A percentile compares a stretch with the other conserved stretches of the same genome.
phyloP scores from a whole-genome alignment of 805 yeast genomes.

The Myxozyma nipponensis region DNA sequence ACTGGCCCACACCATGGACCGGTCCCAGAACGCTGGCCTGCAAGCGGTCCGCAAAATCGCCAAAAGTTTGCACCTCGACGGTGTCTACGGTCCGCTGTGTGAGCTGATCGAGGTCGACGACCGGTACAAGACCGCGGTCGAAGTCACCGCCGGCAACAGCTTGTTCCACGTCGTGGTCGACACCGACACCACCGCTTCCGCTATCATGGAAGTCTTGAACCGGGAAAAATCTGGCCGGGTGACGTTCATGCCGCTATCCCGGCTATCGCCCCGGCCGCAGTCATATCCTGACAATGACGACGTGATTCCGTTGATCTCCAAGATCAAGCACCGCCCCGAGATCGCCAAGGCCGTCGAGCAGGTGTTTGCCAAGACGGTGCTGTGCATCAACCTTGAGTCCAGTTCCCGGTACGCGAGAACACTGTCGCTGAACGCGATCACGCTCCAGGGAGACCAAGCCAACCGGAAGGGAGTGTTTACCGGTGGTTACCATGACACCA shows the following conservation, averaged over 20 bases:
- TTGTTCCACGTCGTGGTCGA: slow-evolving; percentile 88
- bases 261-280: slow-evolving; percentile 46
- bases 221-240: slow-evolving; percentile 75
- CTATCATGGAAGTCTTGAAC: slow-evolving; percentile 70
- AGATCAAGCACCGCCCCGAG: slow-evolving; percentile 57
- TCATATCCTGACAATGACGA: slow-evolving; percentile 61
- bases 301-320: slow-evolving; percentile 73
- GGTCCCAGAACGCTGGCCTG: slow-evolving; percentile 65
- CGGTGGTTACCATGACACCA: slow-evolving; percentile 80
- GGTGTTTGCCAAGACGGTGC: slow-evolving; percentile 76
- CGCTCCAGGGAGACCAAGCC: slow-evolving; percentile 88
- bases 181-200: slow-evolving; percentile 74
- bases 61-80: slow-evolving; percentile 51
- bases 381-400: slow-evolving; percentile 62
- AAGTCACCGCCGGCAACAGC: slow-evolving; percentile 81
- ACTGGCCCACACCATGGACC: slow-evolving; percentile 70
- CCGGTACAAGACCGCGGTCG: slow-evolving; percentile 80
- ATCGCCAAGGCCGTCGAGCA: slow-evolving; percentile 68
- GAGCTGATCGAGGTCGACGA: slow-evolving; percentile 78
- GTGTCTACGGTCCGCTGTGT: slow-evolving; percentile 80
- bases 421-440: slow-evolving; percentile 67
- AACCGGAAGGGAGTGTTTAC: slow-evolving; percentile 78
- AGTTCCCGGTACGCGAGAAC: slow-evolving; percentile 65
- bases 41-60: slow-evolving; percentile 64
- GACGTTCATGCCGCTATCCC: slow-evolving; percentile 84